Base-by-base conservation (phyloP, 768 basidiomycete genomes). In the Amanita subjunquillea region DNA sequence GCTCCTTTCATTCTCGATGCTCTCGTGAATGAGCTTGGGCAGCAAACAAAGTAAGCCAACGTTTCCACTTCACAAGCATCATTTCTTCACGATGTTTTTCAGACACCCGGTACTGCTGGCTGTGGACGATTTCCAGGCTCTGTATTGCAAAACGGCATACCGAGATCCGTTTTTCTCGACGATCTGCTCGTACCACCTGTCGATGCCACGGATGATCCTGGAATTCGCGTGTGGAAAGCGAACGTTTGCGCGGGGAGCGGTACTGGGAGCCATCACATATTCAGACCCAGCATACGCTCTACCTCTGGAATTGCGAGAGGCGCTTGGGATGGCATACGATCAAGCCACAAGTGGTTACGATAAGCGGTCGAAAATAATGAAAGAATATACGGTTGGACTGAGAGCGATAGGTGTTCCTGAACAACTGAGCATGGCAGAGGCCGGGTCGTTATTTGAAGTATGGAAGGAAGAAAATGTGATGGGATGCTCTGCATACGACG, bases 61-160 rank as follows among this genome's bases (percentile, higher is more conserved):
- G 12, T 40, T 30, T 50, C 22, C 29, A 3, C 5, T 29, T 27
- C 3, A 8, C 37, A 30, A 36, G 15, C 1, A 4, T 41, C 20
- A 20, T 32, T 12, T 13, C 44, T 12, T 13, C 44, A 51, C 49
- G 17, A 57, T 27, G 15, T 23, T 30, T 20, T 48, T 8, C 54
- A 92, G 90, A 41, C 70, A 74, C 59, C 91, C 91, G 0, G 85
- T 95, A 2, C 63, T 96, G 5, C 69, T 94, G 29, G 92, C 91
- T 0, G 72, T 94, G 1, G 93, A 96, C 57, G 92, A 95, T 59
- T 81, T 90, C 64, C 93, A 95, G 64, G 76, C 89, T 0, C 65
- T 96, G 23, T 91, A 88, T 60, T 72, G 77, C 61, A 68, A 72
- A 43, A 79, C 85, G 0, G 61, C 69, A 25, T 94, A 94, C 67